Percentiles rank a stretch among this genome's conserved stretches.
These are phyloP conservation scores for Phellinidium pouzarii DNA, from an alignment of 1,284 basidiomycete species.

Conservation along the genomic window DNA sequence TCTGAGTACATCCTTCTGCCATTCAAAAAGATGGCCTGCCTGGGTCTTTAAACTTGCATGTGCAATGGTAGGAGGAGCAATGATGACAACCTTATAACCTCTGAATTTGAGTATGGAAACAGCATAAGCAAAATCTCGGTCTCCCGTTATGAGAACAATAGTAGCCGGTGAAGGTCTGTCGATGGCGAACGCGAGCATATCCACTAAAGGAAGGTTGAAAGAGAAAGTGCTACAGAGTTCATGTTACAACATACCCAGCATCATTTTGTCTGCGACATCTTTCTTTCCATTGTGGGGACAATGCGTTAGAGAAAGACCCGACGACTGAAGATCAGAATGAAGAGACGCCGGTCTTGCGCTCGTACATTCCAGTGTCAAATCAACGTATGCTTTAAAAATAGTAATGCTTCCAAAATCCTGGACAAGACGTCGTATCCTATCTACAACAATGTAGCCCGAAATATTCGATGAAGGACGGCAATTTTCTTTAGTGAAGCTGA, in stretches of 20 bases:
- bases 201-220: slow-evolving; percentile 31
- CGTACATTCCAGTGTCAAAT: slow-evolving; percentile 24
- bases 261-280: slow-evolving; percentile 38
- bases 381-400: slow-evolving; percentile 20
- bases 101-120: slow-evolving; percentile 46
- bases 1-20: slow-evolving; percentile 14
- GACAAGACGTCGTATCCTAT: slow-evolving; percentile 18
- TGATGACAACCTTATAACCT: slow-evolving; percentile 42
- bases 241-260: slow-evolving; percentile 21
- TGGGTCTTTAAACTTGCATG: slow-evolving; percentile 20
- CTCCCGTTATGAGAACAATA: slow-evolving; percentile 48
- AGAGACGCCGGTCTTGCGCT: slow-evolving; percentile 9
- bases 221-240: neutral
- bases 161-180: slow-evolving; percentile 47
- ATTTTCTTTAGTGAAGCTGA: slow-evolving; percentile 37
- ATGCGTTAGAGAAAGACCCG: slow-evolving; percentile 35
- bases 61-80: slow-evolving; percentile 32
- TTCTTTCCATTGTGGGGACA: slow-evolving; percentile 38
- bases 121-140: slow-evolving; percentile 55
- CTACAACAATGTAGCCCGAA: slow-evolving; percentile 39
- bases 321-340: slow-evolving; percentile 35
- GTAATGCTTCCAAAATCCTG: slow-evolving; percentile 16
- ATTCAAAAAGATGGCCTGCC: slow-evolving; percentile 9
- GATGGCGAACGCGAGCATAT: slow-evolving; percentile 53
- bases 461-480: slow-evolving; percentile 40